Conservation (phyloP, 2,329 filamentous ascomycete species). For the Aspergillus eucalypticola region DNA sequence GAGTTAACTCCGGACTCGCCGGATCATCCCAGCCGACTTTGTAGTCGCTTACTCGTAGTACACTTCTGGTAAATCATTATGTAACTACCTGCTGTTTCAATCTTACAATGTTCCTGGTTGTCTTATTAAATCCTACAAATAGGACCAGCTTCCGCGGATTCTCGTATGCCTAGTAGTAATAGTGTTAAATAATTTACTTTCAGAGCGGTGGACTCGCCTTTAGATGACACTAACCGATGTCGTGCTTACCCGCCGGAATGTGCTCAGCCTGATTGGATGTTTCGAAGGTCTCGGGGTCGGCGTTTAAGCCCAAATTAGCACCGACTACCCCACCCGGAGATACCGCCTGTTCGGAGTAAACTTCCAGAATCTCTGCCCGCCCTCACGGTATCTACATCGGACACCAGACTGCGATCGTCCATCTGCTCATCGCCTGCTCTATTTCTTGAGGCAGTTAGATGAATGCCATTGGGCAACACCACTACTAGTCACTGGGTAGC, state of each 20-base stretch:
- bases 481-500: background rate
- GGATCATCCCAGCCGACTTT: too few species aligned
- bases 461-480: background rate
- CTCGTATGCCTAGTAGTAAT: background rate
- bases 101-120: background rate
- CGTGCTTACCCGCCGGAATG: background rate
- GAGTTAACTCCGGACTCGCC: too few species aligned
- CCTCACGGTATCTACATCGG: background rate
- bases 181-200: background rate
- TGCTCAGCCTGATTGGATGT: background rate
- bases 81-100: background rate
- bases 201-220: too few species aligned
- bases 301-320: background rate
- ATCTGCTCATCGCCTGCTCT: background rate
- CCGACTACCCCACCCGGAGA: background rate
- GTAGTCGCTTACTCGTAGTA: too few species aligned
- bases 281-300: background rate
- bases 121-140: background rate
- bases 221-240: background rate
- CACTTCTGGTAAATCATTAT: too few species aligned
- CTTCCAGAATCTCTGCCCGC: slow-evolving; percentile 1
- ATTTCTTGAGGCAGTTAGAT: background rate
- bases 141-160: background rate
- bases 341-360: background rate
- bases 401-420: background rate